A percentile compares a stretch with the other conserved stretches of the same genome.
Conservation (phyloP, 2,329 filamentous ascomycete genomes). For the Stemphylium lycopersici region DNA sequence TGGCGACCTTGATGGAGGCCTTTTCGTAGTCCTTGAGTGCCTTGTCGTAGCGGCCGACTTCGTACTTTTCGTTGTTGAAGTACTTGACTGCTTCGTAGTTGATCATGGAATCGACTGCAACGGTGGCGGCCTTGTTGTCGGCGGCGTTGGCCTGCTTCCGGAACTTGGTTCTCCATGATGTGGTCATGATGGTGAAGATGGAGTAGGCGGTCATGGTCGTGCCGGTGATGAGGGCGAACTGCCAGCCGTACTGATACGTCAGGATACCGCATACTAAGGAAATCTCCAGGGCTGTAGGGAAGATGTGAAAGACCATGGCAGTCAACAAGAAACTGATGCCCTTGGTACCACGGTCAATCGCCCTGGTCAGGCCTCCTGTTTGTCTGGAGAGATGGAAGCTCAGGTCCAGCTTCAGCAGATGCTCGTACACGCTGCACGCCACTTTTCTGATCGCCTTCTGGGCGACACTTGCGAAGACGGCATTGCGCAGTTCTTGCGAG, state of each 20-base stretch:
- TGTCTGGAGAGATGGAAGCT: conserved; percentile 94
- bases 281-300: conserved; percentile 93
- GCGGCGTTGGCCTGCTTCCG: conserved; percentile 93
- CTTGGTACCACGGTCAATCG: conserved; percentile 96
- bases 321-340: conserved; percentile 96
- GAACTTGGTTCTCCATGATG: conserved; percentile 96
- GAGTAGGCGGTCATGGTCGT: conserved; percentile 92
- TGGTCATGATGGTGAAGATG: conserved; percentile 96
- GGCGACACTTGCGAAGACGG: conserved; percentile 93
- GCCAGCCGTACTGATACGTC: conserved; percentile 91
- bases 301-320: conserved; percentile 97
- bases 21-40: conserved; percentile 86
- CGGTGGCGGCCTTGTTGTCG: conserved; percentile 92
- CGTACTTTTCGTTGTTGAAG: conserved; percentile 98
- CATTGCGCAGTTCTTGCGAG: conserved; percentile 93
- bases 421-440: conserved; percentile 89
- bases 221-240: conserved; percentile 90
- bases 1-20: conserved; percentile 95
- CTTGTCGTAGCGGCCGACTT: conserved; percentile 87
- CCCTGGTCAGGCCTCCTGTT: conserved; percentile 90
- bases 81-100: conserved; percentile 99
- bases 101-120: conserved; percentile 94
- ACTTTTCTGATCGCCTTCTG: conserved; percentile 95
- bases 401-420: conserved; percentile 84
- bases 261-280: conserved; percentile 94